Base-by-base conservation (phyloP, 192 early-diverging fungal genomes). In the Coemansia sp. region DNA sequence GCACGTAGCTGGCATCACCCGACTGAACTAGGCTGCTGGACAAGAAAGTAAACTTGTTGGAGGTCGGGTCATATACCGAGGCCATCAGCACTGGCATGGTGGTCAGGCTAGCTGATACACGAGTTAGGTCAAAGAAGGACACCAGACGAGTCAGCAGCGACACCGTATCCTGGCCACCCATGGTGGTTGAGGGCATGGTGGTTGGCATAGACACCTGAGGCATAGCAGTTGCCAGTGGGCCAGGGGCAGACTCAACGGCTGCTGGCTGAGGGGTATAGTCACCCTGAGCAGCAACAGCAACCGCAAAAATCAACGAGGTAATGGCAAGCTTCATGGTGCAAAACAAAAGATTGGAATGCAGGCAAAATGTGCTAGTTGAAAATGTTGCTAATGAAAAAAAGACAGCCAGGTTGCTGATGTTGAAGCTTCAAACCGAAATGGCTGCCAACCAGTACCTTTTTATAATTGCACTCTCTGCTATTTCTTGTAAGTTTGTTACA, bases 331-430 rank as follows among this genome's bases (percentile, higher is more conserved):
- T 44, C 40, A 44, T 44, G 12, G 10, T 44, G 10, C 40, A 44
- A 14, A 15, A n/a, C 40, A 15, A 10, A 14, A 4, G 7, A 5
- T 44, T 12, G 14, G 31, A 34, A 34, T 44, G 12, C 14, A 44
- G 40, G 40, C 15, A 5, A 5, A 44, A 44, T 15, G 15, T 1
- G 15, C 40, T 44, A 44, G 15, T 44, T 12, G 40, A 44, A n/a
- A 44, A n/a, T 44, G n/a, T 15, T 44, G 15, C 14, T 44, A 44
- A 8, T 1, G 2, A 44, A 2, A 44, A n/a, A 44, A 44, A 44
- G 40, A 44, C 40, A 44, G 40, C 40, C 40, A 44, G 15, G 40
- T 44, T 44, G 40, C 40, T 44, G 40, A 44, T 44, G 40, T n/a
- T 44, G 40, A n/a, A 15, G 11, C 14, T 44, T 44, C 15, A 12